These are phyloP conservation scores for Phlegmacium glaucopus DNA, from an alignment of 768 basidiomycete species.

Conservation along the genomic window DNA sequence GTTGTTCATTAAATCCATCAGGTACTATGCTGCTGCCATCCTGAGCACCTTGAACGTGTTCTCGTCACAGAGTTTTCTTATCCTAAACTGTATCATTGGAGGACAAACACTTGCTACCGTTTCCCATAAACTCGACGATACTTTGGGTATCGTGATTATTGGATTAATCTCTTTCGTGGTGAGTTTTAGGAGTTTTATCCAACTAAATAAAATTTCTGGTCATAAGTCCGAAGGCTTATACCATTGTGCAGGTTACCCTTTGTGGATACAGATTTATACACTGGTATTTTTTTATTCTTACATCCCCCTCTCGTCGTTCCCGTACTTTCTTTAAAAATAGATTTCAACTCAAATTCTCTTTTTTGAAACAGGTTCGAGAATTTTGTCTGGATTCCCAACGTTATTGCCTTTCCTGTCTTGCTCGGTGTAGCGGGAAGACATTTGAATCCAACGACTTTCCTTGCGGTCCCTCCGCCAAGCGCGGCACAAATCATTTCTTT, in stretches of 20 bases:
- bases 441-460: conserved; percentile 34
- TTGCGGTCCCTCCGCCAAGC: conserved; percentile 23
- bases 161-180: conserved; percentile 35
- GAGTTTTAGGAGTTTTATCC: conserved; percentile 11
- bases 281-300: conserved; percentile 38
- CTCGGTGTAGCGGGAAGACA: conserved; percentile 64
- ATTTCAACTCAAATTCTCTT: no score
- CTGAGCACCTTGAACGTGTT: conserved; percentile 56
- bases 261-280: conserved; percentile 62
- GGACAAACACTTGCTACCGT: conserved; percentile 64
- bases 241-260: conserved; percentile 42
- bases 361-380: conserved; percentile 42
- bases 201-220: no score
- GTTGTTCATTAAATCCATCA: conserved; percentile 17
- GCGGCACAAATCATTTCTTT: conserved; percentile 32
- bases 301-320: not conserved
- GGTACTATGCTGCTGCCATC: conserved; percentile 53
- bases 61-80: conserved; percentile 60
- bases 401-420: conserved; percentile 59
- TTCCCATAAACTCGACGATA: conserved; percentile 34
- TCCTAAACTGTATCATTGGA: conserved; percentile 65
- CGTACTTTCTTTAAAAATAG: not conserved
- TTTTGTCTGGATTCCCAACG: conserved; percentile 62
- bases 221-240: not conserved
- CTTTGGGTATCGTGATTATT: conserved; percentile 39